Base-by-base conservation (phyloP, 306 rosid species). In the Oxytropis ochrocephala region DNA sequence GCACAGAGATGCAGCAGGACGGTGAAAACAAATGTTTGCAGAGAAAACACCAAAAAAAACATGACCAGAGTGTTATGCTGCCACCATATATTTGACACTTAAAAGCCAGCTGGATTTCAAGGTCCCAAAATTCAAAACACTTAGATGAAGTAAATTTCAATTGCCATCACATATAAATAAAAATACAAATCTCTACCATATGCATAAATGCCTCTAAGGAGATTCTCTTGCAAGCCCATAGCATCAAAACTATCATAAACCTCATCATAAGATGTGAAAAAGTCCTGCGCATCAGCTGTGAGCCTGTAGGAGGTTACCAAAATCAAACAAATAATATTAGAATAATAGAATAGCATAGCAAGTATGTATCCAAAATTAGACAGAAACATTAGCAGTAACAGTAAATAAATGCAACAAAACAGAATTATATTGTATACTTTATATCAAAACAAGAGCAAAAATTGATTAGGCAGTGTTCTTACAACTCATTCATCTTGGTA, bases 161-260 rank as follows among this genome's bases (percentile, higher is more conserved):
- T 30, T 35, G 16, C 13, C 16, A 48, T 33, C 18, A 56, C 12
- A 60, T 24, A 1, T 24, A 24, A 24, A 1, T 24, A 24, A 24
- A 24, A 24, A 24, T 24, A 24, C 29, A 24, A 24, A 24, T 24
- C 2, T 24, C 29, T 24, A 89, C 92, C 92, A 60, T 87, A 89
- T 18, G 96, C 96, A 1, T 89, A 89, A 71, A 89, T 89, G 60
- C 96, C 93, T 83, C 96, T 87, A n/a, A 89, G 84, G 54, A 89
- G 86, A 74, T 89, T 89, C 78, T 89, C 96, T 74, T 87, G 86
- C 81, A 89, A 80, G 47, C 92, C 89, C 96, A 89, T 89, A 7
- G 79, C 79, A 78, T 89, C 96, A 85, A 89, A 89, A 74, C 79
- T 87, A 14, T 89, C 92, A 62, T 48, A 69, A 73, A 87, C 92